Base-by-base conservation (phyloP, 2,329 filamentous ascomycete species). In the Penicillium sclerotigenum region DNA sequence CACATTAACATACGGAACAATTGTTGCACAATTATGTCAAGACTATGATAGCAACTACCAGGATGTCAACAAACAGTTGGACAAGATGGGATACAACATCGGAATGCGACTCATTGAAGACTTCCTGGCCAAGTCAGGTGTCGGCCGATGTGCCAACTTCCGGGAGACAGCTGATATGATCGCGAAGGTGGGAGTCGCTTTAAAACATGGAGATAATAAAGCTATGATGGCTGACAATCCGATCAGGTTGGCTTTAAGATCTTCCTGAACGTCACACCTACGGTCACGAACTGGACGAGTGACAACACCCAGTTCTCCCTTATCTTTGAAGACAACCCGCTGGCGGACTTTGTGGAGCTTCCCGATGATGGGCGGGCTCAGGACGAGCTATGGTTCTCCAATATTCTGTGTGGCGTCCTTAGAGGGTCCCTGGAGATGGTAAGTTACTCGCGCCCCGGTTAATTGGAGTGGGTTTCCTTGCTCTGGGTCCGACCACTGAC, bases 51-150 rank as follows among this genome's bases (percentile, higher is more conserved):
- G 85, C 68, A 91, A 97, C 77, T 99, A 99, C 72, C 81, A 85
- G 49, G 91, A 97, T 73, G 93, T 99, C 72, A 99, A 99, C 79
- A 91, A 93, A 74, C 94, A 99, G 74, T 83, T 99, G 42, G 94
- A 99, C 72, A 95, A 93, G 78, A 99, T 99, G 94, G 94, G 94
- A 53, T 97, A 97, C 79, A 97, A 97, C 70, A 99, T 99, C 62
- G 94, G 94, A 28, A 81, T 97, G 70, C 89, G 94, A 36, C 78
- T 99, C 63, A 97, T 99, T 65, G 94, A 99, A 68, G 94, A 99
- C 76, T 99, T 97, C 70, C 85, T 99, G 18, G 94, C 94, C 67
- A 97, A 97, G 75, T 94, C 91, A 5, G 93, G 91, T 66, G 91
- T 89, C 2, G 90, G 91, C 65, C 84, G 91, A 62, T 99, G 94